phyloP scores from a whole-genome alignment of 2,329 filamentous ascomycete species.

The Lachnellula hyalina region DNA sequence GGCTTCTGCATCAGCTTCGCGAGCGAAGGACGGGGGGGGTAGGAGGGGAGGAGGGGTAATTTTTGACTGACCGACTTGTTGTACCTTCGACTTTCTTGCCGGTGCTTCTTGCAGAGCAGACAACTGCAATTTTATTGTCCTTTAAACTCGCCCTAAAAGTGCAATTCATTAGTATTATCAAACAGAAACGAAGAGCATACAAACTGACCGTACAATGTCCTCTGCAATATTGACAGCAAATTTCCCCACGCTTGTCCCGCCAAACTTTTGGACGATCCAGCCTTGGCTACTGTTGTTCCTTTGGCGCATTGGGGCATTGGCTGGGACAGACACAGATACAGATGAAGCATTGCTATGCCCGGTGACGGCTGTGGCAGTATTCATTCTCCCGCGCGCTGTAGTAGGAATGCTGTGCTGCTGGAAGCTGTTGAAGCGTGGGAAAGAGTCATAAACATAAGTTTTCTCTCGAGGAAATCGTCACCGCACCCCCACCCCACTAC shows the following conservation, averaged over 20 bases:
- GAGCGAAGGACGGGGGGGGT: slow-evolving; percentile 1
- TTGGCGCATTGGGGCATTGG: slow-evolving; percentile 6
- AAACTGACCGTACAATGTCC: slow-evolving; percentile 59
- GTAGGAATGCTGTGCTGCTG: background rate
- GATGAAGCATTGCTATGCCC: slow-evolving; percentile 12
- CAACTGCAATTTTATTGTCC: slow-evolving; percentile 75
- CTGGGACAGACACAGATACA: background rate
- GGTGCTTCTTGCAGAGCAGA: slow-evolving; percentile 92
- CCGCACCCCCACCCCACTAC: too few relatives aligned
- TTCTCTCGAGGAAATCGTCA: too few relatives aligned
- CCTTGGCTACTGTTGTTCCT: slow-evolving; percentile 33
- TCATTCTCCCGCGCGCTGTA: slow-evolving; percentile 18
- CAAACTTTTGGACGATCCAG: slow-evolving; percentile 94
- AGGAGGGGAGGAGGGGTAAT: slow-evolving; percentile 25
- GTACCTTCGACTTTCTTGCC: slow-evolving; percentile 93
- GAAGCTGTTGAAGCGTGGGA: slow-evolving; percentile 1
- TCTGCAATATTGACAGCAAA: slow-evolving; percentile 73
- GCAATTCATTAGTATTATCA: slow-evolving; percentile 7
- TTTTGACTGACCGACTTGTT: slow-evolving; percentile 71
- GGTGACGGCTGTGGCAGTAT: slow-evolving; percentile 10
- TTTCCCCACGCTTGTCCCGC: slow-evolving; percentile 92
- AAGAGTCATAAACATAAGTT: slow-evolving; percentile 14
- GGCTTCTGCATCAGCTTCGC: slow-evolving; percentile 11
- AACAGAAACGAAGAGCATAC: background rate
- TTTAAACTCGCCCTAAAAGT: slow-evolving; percentile 51